These are phyloP conservation scores for Ophiostoma angusticollis DNA, from an alignment of 2,329 filamentous ascomycete species.

Conservation along the genomic window DNA sequence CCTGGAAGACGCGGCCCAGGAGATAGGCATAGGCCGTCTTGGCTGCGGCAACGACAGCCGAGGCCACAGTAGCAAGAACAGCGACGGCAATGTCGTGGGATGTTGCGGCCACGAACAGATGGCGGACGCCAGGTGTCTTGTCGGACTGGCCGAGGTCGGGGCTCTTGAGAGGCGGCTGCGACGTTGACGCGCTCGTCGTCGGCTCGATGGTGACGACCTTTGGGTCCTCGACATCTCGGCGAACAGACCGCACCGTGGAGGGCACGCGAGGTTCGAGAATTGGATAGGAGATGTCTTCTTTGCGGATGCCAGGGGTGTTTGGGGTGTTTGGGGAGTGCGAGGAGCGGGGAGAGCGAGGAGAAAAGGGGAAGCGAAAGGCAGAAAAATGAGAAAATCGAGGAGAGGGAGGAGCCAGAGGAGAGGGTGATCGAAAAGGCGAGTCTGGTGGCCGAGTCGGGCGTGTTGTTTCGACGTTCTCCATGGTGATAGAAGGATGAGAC, in stretches of 20 bases:
- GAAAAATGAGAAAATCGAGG: neutral
- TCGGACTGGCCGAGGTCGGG: neutral
- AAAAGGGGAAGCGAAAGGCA: neutral
- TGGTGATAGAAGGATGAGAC: too few species aligned
- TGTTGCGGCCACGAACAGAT: slow-evolving; percentile 62
- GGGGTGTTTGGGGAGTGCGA: too few species aligned
- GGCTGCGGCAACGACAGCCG: slow-evolving; percentile 46
- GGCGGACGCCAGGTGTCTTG: slow-evolving; percentile 12
- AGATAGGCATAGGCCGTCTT: slow-evolving; percentile 56
- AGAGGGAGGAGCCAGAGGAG: too few species aligned
- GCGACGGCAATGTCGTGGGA: slow-evolving; percentile 44
- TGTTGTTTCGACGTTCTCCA: too few species aligned
- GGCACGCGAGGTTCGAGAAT: neutral
- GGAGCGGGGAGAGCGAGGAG: too few species aligned
- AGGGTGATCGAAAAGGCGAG: too few species aligned
- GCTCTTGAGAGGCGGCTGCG: neutral
- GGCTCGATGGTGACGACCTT: slow-evolving; percentile 4
- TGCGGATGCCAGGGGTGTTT: slow-evolving; percentile 5
- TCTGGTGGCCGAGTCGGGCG: too few species aligned
- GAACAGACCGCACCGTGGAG: slow-evolving; percentile 1
- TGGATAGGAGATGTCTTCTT: slow-evolving; percentile 6
- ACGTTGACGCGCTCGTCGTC: neutral
- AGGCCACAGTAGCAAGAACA: slow-evolving; percentile 38
- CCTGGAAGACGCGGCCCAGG: slow-evolving; percentile 61
- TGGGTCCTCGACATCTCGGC: slow-evolving; percentile 2